Conservation (phyloP, 495 filamentous ascomycete genomes). For the Neurospora terricola region DNA sequence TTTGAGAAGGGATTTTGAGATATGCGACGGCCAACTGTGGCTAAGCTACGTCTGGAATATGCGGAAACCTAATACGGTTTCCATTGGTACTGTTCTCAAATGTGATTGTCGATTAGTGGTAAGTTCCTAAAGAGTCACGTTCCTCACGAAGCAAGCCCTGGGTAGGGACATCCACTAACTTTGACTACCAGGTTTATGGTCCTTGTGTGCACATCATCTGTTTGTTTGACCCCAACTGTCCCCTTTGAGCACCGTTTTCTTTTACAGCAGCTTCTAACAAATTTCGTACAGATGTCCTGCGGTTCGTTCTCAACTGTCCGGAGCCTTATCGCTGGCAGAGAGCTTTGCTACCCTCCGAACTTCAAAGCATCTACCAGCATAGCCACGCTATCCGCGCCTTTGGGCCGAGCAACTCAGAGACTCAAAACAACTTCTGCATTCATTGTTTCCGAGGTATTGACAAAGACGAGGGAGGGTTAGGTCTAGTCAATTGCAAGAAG, state of each 20-base stretch:
- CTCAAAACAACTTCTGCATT: neutral
- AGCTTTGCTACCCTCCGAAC: neutral
- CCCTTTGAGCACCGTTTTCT: neutral
- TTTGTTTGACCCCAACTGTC: neutral
- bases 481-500: neutral
- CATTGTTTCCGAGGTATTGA: neutral
- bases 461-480: too few species aligned
- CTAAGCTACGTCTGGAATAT: accelerated
- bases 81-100: neutral
- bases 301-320: neutral
- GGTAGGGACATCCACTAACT: neutral
- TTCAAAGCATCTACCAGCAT: neutral
- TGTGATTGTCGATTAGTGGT: neutral
- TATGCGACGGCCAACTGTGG: neutral
- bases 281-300: neutral
- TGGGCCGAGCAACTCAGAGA: accelerated
- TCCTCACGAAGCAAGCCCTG: neutral
- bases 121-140: neutral
- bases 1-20: neutral
- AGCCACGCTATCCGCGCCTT: neutral
- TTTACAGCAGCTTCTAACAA: neutral
- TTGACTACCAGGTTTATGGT: neutral
- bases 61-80: neutral
- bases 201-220: neutral
- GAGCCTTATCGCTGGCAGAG: neutral